phyloP scores from a whole-genome alignment of 2,329 filamentous ascomycete genomes.

The Epichloe amarillans region DNA sequence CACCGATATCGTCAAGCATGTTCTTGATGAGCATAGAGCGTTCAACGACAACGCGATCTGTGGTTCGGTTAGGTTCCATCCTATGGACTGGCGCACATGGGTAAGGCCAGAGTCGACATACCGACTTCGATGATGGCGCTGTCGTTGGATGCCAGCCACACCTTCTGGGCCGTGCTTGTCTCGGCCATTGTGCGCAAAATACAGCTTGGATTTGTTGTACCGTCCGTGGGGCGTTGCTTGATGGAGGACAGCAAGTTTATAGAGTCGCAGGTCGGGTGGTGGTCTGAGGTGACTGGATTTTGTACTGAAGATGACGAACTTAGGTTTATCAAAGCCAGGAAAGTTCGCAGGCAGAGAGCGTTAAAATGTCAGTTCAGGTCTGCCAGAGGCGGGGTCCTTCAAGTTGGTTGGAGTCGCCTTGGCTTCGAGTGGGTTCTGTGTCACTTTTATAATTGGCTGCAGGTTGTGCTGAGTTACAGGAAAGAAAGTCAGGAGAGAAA shows the following conservation, averaged over 20 bases:
- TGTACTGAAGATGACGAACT: not conserved
- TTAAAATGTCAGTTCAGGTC: not conserved
- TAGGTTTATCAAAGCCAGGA: not conserved
- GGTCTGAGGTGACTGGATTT: not conserved
- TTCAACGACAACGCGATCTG: conserved; percentile 75
- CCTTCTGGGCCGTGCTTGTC: conserved; percentile 21
- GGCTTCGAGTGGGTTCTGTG: not conserved
- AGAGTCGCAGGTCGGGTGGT: not conserved
- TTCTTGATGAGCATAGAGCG: conserved; percentile 95
- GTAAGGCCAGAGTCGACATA: conserved; percentile 18
- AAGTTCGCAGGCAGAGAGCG: not conserved
- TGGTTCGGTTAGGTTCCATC: conserved; percentile 2
- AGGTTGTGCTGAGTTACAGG: not conserved
- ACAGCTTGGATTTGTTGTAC: not conserved
- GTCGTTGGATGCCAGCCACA: conserved; percentile 41
- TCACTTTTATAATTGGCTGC: not conserved
- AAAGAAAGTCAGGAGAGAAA: not conserved
- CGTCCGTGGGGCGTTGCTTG: not conserved
- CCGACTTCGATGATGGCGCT: conserved; percentile 31
- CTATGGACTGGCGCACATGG: not conserved
- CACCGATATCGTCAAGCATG: conserved; percentile 87
- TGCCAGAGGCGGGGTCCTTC: not conserved
- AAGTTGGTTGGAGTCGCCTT: not conserved
- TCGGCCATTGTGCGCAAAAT: conserved; percentile 22
- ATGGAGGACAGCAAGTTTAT: not conserved